These are phyloP conservation scores for Linum usitatissimum DNA, from an alignment of 345 rosid genomes.

Conservation along the genomic window DNA sequence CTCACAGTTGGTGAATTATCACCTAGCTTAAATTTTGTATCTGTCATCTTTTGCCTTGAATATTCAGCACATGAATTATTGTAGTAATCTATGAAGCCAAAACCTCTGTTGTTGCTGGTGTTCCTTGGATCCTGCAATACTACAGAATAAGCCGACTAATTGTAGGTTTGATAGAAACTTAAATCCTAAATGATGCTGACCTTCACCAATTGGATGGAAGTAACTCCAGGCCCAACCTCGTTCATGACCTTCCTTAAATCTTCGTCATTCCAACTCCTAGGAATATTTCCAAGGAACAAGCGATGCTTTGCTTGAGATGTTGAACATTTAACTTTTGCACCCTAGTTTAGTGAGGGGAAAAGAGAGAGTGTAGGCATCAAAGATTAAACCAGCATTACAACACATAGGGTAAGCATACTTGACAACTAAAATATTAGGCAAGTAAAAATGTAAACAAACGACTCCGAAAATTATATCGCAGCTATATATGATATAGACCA, in stretches of 20 bases:
- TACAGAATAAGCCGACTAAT: constrained; percentile 8
- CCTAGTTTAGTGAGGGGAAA: constrained; percentile 31
- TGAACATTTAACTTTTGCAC: constrained; percentile 67
- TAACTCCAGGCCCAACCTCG: constrained; percentile 74
- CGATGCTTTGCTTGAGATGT: constrained; percentile 74
- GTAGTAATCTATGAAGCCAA: constrained; percentile 76
- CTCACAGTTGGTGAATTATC: constrained; percentile 84
- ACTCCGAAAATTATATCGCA: neutral
- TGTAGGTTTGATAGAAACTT: neutral
- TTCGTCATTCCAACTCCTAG: constrained; percentile 61
- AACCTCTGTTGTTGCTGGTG: constrained; percentile 65
- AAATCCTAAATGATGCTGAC: constrained; percentile 26
- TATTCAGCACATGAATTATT: constrained; percentile 91
- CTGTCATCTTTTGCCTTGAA: constrained; percentile 75
- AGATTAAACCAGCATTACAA: constrained; percentile 1
- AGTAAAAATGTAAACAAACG: neutral
- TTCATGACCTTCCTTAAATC: constrained; percentile 54
- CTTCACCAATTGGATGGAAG: constrained; percentile 63
- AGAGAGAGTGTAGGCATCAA: constrained; percentile 7
- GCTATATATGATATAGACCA: neutral
- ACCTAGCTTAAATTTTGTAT: constrained; percentile 71
- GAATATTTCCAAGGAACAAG: constrained; percentile 82
- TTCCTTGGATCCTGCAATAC: constrained; percentile 58
- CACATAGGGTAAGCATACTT: neutral
- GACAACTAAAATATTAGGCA: neutral